Evolutionary conservation across 306 rosid species (phyloP), one percentile per base, ranked within the genome.

Genomic region (Myrica gale): DNA sequence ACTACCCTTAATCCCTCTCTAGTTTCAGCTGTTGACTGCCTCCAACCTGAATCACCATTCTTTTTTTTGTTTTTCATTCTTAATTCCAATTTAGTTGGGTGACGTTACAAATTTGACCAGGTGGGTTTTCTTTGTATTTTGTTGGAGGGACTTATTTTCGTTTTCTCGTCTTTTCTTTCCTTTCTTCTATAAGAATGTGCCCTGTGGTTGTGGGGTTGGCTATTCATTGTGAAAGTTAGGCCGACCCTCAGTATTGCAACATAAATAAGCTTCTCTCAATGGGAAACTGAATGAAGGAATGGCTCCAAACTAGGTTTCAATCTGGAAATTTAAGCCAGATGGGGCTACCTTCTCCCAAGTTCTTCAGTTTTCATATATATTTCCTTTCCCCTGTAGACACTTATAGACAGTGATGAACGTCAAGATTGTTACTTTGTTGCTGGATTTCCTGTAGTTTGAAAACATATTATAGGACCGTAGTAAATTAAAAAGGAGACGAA

Each of bases 181-280:
- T 48, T 60, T 48, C 37, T 15, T 53, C 5, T 41, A 15, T 53
- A 26, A 56, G 74, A 9, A 74, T 52, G 69, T 17, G 32, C 46
- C 19, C 66, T 15, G 21, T 69, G 53, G 77, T 68, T 76, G 21
- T 61, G 20, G 63, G 23, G 43, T n/a, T 12, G 43, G 9, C 55
- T 41, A 46, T 78, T 78, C 70, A 74, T 61, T 68, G 51, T 17
- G 53, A 16, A 60, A 67, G 52, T 12, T n/a, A 69, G 53, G 61
- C 65, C 13, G 68, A 56, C 56, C 48, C 57, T 2, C 68, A 58
- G 17, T 48, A 76, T 56, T 57, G 63, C 63, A 56, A 20, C 63
- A 57, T 21, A 32, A 57, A 19, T 41, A 23, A 23, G 16, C 41
- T 60, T 26, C 9, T 23, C 43, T 60, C 37, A 32, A 17, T 60